phyloP scores from a whole-genome alignment of 225 moss, liverwort and hornwort genomes.

The Anthoceros angustus region DNA sequence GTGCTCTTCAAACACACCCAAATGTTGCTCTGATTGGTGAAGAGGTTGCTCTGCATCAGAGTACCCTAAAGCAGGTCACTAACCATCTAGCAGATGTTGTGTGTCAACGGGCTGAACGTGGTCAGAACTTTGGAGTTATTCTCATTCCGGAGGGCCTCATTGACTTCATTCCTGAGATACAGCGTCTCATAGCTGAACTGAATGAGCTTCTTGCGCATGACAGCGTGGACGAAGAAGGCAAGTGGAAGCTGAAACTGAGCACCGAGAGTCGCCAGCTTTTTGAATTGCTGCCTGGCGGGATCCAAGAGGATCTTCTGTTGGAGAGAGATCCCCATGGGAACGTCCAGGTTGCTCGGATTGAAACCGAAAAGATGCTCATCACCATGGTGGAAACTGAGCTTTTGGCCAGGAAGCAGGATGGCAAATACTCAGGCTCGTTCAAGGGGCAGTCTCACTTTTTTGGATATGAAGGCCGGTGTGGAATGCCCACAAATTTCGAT shows the following conservation, averaged over 20 bases:
- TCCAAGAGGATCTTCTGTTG: slow-evolving; percentile 62
- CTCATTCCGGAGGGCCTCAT: slow-evolving; percentile 85
- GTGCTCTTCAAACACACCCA: slow-evolving; percentile 82
- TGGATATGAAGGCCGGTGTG: slow-evolving; percentile 78
- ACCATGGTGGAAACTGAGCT: slow-evolving; percentile 70
- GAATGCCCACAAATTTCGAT: slow-evolving; percentile 87
- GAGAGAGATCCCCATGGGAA: slow-evolving; percentile 89
- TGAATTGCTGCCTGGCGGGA: slow-evolving; percentile 53
- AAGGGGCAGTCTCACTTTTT: slow-evolving; percentile 81
- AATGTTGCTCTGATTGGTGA: slow-evolving; percentile 80
- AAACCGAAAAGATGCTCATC: slow-evolving; percentile 87
- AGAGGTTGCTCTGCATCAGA: slow-evolving; percentile 44
- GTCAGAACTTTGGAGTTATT: slow-evolving; percentile 64
- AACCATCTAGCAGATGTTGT: slow-evolving; percentile 63
- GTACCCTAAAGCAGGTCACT: slow-evolving; percentile 55
- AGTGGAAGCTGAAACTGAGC: slow-evolving; percentile 48
- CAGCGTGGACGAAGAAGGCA: slow-evolving; percentile 40
- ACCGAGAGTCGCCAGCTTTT: slow-evolving; percentile 43
- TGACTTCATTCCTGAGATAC: slow-evolving; percentile 83
- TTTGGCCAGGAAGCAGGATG: slow-evolving; percentile 44
- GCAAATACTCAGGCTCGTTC: slow-evolving; percentile 32
- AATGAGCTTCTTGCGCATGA: slow-evolving; percentile 53
- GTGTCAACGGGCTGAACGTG: slow-evolving; percentile 44
- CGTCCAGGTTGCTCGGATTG: slow-evolving; percentile 76
- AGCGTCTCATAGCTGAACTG: slow-evolving; percentile 57